phyloP scores from a whole-genome alignment of 306 rosid species.

The Rosa persica region DNA sequence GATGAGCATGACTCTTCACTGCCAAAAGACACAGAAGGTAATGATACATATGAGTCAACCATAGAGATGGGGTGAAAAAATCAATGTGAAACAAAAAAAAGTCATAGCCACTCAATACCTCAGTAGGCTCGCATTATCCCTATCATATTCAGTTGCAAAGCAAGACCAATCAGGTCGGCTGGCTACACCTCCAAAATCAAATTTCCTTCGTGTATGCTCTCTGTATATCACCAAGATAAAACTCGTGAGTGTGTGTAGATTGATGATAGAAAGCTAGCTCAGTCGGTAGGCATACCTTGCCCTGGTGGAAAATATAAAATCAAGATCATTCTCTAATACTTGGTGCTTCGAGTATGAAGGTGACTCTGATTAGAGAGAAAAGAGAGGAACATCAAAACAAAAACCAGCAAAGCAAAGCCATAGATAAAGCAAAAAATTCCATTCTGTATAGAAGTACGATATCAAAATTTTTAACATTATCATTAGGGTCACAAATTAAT shows the following conservation, averaged over 20 bases:
- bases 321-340: conserved; percentile 43
- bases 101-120: conserved; percentile 44
- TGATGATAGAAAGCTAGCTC: conserved; percentile 13
- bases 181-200: conserved; percentile 37
- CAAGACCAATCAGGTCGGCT: conserved; percentile 33
- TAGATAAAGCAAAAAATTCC: conserved; percentile 3
- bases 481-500: conserved; percentile 3
- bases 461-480: neutral
- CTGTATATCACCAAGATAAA: conserved; percentile 32
- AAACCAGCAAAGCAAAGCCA: conserved; percentile 16
- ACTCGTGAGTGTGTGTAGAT: conserved; percentile 24
- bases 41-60: conserved; percentile 25
- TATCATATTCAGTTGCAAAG: conserved; percentile 54
- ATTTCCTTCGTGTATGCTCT: conserved; percentile 38
- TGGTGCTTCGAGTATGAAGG: conserved; percentile 42
- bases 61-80: neutral
- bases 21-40: conserved; percentile 34
- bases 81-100: conserved; percentile 11
- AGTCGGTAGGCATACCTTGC: conserved; percentile 51
- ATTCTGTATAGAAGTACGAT: neutral
- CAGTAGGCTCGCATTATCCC: conserved; percentile 64
- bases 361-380: conserved; percentile 45
- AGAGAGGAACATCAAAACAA: conserved; percentile 20
- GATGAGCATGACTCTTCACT: conserved; percentile 89
- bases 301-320: conserved; percentile 33